Evolutionary conservation across 2,329 filamentous ascomycete species (phyloP), one percentile per base, ranked within the genome.

Genomic region (Cladophialophora bantiana): DNA sequence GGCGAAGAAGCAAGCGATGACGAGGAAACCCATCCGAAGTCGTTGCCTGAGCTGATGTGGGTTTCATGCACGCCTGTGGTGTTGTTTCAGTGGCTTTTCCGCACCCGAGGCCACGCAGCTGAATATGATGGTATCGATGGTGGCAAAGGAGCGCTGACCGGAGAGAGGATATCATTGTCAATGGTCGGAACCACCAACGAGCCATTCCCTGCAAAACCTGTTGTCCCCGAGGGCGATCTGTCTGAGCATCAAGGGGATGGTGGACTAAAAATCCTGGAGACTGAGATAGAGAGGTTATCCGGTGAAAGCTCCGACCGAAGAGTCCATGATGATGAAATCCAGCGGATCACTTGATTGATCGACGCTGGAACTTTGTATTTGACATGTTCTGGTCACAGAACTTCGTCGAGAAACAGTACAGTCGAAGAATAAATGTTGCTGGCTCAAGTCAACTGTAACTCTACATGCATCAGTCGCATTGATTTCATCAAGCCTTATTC

Each of bases 1-100:
- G 83, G 80, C 69, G 80, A 82, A 71, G 74, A 62, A 31, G 15
- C 36, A 36, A 38, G 75, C 13, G 55, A 67, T 32, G 55, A 62
- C 12, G 59, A 34, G 12, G 62, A 64, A 2, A 26, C 31, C 35
- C 48, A 10, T 7, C 40, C 61, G 9, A 35, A n/a, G 32, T 64
- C 61, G 12, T 26, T 32, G 9, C 40, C 52, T 3, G 53, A 31
- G 34, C 13, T 10, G 26, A 26, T 64, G 20, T 64, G 61, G 61
- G 38, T 64, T 18, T 58, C 61, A 26, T 64, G 61, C 42, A 64
- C 61, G n/a, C 61, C 61, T n/a, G 54, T 64, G 31, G 54, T 42
- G 36, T 34, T 62, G 36, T 62, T 7, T 31, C 52, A 62, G 42
- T 55, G 53, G 60, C 36, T 62, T 31, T 55, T 62, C 36, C 38